Percentiles rank a stretch among this genome's conserved stretches.
These are phyloP conservation scores for Datisca glomerata DNA, from an alignment of 306 rosid genomes.

Conservation along the genomic window DNA sequence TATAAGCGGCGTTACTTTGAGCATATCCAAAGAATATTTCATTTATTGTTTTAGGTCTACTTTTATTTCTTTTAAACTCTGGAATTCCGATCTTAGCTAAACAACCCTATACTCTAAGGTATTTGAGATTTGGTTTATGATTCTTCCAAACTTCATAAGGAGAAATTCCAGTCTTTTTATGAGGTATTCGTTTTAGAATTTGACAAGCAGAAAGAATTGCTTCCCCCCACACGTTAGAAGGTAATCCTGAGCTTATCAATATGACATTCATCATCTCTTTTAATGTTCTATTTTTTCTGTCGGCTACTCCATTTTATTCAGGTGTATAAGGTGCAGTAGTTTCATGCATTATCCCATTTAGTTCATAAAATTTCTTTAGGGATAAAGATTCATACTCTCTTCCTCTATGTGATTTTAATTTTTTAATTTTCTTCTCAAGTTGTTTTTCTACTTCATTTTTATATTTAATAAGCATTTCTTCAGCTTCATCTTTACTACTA, in stretches of 20 bases:
- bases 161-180: not conserved
- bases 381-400: not conserved
- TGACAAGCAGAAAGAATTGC: not conserved
- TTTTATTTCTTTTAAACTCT: not conserved
- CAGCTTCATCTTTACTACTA: not conserved
- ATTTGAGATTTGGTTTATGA: not conserved
- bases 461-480: not conserved
- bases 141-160: not conserved
- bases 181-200: not conserved
- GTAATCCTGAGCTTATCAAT: not conserved
- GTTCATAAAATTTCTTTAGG: not conserved
- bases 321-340: not conserved
- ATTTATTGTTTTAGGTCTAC: not conserved
- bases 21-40: not conserved
- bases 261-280: not conserved
- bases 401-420: not conserved
- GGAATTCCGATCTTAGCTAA: not conserved
- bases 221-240: not conserved
- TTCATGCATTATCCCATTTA: not conserved
- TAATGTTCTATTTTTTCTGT: not conserved
- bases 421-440: not conserved
- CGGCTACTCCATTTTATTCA: no score
- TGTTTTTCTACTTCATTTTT: no score
- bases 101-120: conserved; percentile 1
- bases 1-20: no score